A percentile compares a stretch with the other conserved stretches of the same genome.
Evolutionary conservation across 2,329 filamentous ascomycete species (phyloP).

Genomic region (Rasamsonia emersonii): DNA sequence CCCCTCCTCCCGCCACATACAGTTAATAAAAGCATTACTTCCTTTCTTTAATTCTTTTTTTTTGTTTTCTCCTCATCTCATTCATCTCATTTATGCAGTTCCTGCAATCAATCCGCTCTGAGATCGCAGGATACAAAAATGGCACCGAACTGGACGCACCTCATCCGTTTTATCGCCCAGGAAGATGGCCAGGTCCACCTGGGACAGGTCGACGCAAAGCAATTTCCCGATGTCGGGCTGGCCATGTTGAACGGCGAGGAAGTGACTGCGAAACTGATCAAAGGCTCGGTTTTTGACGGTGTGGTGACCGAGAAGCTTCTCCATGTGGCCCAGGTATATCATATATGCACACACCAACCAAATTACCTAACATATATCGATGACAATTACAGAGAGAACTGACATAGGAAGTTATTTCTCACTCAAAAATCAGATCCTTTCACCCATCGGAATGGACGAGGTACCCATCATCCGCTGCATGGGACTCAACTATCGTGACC

Average conservation of each 20-base stretch:
- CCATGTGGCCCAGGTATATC: conserved; percentile 15
- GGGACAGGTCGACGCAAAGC: conserved; percentile 27
- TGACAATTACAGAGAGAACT: no score
- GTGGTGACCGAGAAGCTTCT: conserved; percentile 21
- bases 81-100: no score
- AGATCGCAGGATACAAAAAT: conserved; percentile 9
- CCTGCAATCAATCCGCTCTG: conserved; percentile 9
- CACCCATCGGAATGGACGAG: conserved; percentile 15
- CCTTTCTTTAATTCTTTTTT: no score
- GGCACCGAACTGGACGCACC: conserved; percentile 28
- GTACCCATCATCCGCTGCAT: conserved; percentile 38
- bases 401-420: no score
- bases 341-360: conserved; percentile 1
- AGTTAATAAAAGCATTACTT: no score
- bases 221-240: conserved; percentile 28
- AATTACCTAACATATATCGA: background rate
- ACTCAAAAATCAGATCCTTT: conserved; percentile 1
- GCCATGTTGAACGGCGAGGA: conserved; percentile 23
- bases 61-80: no score
- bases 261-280: conserved; percentile 25
- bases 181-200: conserved; percentile 35
- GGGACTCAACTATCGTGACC: conserved; percentile 37
- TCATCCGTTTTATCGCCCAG: conserved; percentile 34
- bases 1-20: no score
- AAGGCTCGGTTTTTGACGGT: conserved; percentile 28